These are phyloP conservation scores for Scopulariopsis brevicaulis DNA, from an alignment of 2,329 filamentous ascomycete genomes.

Conservation along the genomic window DNA sequence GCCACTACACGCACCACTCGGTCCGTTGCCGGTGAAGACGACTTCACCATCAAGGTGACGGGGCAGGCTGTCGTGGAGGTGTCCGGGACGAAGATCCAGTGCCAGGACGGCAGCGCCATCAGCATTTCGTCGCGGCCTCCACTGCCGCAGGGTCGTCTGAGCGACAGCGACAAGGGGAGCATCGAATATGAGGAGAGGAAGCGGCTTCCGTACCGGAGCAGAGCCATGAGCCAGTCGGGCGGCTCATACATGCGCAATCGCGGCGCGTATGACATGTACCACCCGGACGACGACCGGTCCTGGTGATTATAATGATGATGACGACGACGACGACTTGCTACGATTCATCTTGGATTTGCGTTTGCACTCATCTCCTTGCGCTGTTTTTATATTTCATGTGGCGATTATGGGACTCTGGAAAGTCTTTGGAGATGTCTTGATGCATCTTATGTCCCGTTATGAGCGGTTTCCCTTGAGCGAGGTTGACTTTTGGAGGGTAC, in stretches of 20 bases:
- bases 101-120: constrained; percentile 47
- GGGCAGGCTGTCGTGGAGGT: constrained; percentile 44
- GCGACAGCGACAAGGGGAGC: constrained; percentile 39
- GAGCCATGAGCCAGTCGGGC: constrained; percentile 34
- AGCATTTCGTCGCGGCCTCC: constrained; percentile 32
- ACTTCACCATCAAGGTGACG: constrained; percentile 50
- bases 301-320: not conserved
- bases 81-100: constrained; percentile 46
- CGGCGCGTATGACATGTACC: constrained; percentile 10
- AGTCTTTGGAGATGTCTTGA: not conserved
- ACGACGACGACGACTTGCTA: constrained; percentile 2
- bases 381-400: not conserved
- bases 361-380: not conserved
- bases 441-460: not conserved
- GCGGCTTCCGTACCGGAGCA: constrained; percentile 30
- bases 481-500: constrained; percentile 3
- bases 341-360: not conserved
- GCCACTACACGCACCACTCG: constrained; percentile 50
- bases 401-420: not conserved
- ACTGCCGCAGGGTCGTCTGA: constrained; percentile 14
- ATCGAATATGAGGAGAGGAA: constrained; percentile 36
- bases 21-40: constrained; percentile 36
- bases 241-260: constrained; percentile 26
- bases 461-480: not conserved
- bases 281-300: constrained; percentile 4